Evolutionary conservation across 768 basidiomycete species (phyloP), one percentile per base, ranked within the genome.

Genomic region (Tricholoma furcatifolium): DNA sequence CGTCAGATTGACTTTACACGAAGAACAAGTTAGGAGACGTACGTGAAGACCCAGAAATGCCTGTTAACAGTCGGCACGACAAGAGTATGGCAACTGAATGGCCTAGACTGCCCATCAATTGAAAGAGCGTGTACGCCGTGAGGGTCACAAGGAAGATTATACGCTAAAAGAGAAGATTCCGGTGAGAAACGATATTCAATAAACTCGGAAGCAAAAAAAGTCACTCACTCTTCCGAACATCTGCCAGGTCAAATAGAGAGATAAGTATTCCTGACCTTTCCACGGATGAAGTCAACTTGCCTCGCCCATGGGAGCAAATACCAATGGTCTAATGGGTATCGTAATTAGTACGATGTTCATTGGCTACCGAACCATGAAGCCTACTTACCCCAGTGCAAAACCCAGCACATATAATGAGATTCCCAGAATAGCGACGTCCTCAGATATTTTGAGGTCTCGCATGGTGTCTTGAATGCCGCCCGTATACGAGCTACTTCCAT

Each of bases 371-470:
- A 8, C 50, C 41, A 43, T 30, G 53, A 55, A 15, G 15, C 23
- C 27, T 7, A 67, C 73, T 34, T 52, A 81, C 78, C 82, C 82
- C 20, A 84, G 57, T 4, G 78, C 82, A 60, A 87, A 83, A 1
- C 83, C 84, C 27, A 87, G 65, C 31, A 87, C 81, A 61, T 83
- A 86, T 14, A 84, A 65, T 4, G 83, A 82, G 18, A 85, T 73
- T 14, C 84, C 84, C 6, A 84, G 69, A 39, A 82, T 80, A 3
- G 81, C 78, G 51, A 82, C 67, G 51, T 77, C 74, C 50, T 76
- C 71, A 4, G 79, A 78, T 46, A 82, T 72, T 40, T 73, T 67
- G 32, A 85, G 68, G 38, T 81, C 78, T 31, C 59, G 62, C 54
- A 72, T 70, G 43, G 79, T 79, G 44, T 65, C 65, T 31, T 67